Conservation (phyloP, 1,139 yeast genomes). For the Scheffersomyces cryptocercus region DNA sequence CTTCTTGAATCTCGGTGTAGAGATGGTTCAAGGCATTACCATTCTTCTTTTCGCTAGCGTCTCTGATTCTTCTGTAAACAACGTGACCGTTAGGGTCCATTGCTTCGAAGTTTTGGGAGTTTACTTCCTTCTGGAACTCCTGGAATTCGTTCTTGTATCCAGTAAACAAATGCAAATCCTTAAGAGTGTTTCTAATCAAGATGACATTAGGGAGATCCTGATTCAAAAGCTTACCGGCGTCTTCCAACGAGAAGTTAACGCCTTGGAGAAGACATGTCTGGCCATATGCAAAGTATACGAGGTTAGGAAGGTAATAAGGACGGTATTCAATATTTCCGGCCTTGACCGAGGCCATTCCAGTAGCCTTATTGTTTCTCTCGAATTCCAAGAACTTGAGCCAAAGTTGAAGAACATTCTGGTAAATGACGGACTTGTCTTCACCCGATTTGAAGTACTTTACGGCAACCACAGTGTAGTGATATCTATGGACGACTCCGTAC, state of each 20-base stretch:
- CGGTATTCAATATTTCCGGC: slow-evolving; percentile 10
- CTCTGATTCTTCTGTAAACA: slow-evolving; percentile 24
- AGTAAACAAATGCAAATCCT: slow-evolving; percentile 11
- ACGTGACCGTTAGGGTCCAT: slow-evolving; percentile 38
- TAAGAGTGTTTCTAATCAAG: slow-evolving; percentile 19
- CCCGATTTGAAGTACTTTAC: slow-evolving; percentile 17
- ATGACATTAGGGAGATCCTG: slow-evolving; percentile 24
- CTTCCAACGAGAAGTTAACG: slow-evolving; percentile 22
- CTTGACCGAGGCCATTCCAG: slow-evolving; percentile 7
- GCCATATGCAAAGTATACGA: slow-evolving; percentile 38
- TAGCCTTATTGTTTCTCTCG: slow-evolving; percentile 7
- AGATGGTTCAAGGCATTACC: slow-evolving; percentile 19
- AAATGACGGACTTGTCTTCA: slow-evolving; percentile 13
- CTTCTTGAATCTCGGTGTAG: slow-evolving; percentile 26
- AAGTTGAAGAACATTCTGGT: slow-evolving; percentile 26
- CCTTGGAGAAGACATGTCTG: slow-evolving; percentile 28
- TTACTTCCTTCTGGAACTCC: slow-evolving; percentile 13
- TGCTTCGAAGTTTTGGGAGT: slow-evolving; percentile 14
- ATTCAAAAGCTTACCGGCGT: slow-evolving; percentile 32
- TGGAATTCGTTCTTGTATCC: slow-evolving; percentile 14
- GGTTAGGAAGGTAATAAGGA: slow-evolving; percentile 20
- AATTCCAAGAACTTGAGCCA: slow-evolving; percentile 41
- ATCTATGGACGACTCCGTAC: slow-evolving; percentile 33
- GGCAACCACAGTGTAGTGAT: slow-evolving; percentile 32
- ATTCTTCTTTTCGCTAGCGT: slow-evolving; percentile 21